These are phyloP conservation scores for Trypethelium eluteriae DNA, from an alignment of 495 filamentous ascomycete species.

Conservation along the genomic window DNA sequence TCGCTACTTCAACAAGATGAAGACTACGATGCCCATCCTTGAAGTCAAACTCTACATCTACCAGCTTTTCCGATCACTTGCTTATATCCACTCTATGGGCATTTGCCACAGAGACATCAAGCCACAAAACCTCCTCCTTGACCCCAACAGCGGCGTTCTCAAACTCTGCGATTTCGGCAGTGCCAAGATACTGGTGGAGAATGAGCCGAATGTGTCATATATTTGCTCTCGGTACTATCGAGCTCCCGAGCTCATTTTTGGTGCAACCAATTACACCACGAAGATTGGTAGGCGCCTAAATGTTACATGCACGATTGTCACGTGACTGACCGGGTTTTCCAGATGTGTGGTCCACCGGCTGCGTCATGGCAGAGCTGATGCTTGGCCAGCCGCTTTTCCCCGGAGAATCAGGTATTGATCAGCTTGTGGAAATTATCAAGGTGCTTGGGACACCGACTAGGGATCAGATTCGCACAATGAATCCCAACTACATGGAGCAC, in stretches of 20 bases:
- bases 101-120: constrained; percentile 99
- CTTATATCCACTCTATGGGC: constrained; percentile 98
- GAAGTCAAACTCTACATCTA: constrained; percentile 99
- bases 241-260: constrained; percentile 96
- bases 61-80: constrained; percentile 94
- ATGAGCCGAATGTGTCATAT: constrained; percentile 98
- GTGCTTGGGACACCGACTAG: constrained; percentile 95
- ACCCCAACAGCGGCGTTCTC: constrained; percentile 80
- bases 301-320: constrained; percentile 12
- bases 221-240: constrained; percentile 99
- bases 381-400: constrained; percentile 96
- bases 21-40: constrained; percentile 98
- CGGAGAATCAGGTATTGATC: constrained; percentile 98
- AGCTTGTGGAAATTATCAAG: constrained; percentile 99
- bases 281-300: constrained; percentile 75
- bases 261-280: constrained; percentile 98
- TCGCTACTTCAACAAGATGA: constrained; percentile 98
- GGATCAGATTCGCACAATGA: constrained; percentile 99
- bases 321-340: constrained; percentile 13
- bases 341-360: constrained; percentile 99
- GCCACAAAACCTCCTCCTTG: constrained; percentile 91
- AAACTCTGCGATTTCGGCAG: constrained; percentile 99
- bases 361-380: constrained; percentile 99
- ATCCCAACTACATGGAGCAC: constrained; percentile 99
- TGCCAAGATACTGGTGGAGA: constrained; percentile 96